These are phyloP conservation scores for Xylaria sp. DNA, from an alignment of 2,329 filamentous ascomycete genomes.

Conservation along the genomic window DNA sequence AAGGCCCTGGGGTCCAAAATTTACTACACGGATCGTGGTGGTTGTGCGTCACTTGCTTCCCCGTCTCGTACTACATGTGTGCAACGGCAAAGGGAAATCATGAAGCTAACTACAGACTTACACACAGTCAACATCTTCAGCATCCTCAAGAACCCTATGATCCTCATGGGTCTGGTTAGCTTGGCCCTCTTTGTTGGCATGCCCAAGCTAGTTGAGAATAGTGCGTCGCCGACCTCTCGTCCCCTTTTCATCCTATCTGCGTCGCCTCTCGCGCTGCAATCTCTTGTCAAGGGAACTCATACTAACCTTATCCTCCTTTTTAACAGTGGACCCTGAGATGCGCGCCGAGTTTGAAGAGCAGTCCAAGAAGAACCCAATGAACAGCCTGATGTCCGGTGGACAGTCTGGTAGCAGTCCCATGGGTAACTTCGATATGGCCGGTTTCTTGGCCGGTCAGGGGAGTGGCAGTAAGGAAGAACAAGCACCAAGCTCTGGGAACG, in stretches of 20 bases:
- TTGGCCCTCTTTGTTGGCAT: conserved; percentile 89
- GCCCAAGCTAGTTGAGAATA: conserved; percentile 95
- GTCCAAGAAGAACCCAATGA: conserved; percentile 76
- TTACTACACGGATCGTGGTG: conserved; percentile 80
- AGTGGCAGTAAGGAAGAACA: conserved; percentile 54
- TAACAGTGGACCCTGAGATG: conserved; percentile 93
- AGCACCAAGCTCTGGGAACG: conserved; percentile 46
- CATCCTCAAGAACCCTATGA: conserved; percentile 96
- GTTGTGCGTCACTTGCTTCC: conserved; percentile 68
- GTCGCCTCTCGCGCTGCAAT: neutral
- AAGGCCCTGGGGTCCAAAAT: conserved; percentile 72
- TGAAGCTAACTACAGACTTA: conserved; percentile 25
- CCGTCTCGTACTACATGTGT: conserved; percentile 4
- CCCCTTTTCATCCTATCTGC: neutral
- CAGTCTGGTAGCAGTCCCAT: conserved; percentile 57
- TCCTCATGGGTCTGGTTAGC: conserved; percentile 86
- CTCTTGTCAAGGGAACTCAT: neutral
- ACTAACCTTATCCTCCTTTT: neutral
- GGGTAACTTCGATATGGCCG: conserved; percentile 70
- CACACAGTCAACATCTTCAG: conserved; percentile 77
- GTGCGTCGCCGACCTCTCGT: conserved; percentile 64
- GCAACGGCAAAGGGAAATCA: neutral
- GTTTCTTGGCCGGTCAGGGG: conserved; percentile 68
- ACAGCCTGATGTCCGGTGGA: conserved; percentile 35
- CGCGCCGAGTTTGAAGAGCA: conserved; percentile 92